phyloP scores from a whole-genome alignment of 108 stramenopile species.

The Epipyxis sp. region DNA sequence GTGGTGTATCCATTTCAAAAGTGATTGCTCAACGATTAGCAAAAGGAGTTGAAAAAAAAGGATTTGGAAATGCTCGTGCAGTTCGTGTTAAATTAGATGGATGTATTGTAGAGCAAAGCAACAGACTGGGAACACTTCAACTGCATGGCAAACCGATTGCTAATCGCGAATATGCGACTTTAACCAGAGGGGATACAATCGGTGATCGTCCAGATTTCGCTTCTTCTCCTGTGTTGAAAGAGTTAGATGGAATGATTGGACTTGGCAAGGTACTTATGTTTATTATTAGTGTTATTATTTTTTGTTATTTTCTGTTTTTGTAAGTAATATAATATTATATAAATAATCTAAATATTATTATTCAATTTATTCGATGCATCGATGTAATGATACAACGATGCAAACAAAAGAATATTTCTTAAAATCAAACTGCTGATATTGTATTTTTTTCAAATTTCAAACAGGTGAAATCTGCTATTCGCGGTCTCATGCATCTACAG shows the following conservation, averaged over 20 bases:
- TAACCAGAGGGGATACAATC: not conserved
- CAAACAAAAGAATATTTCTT: too few relatives aligned
- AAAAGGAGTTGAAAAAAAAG: not conserved
- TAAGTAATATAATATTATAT: too few relatives aligned
- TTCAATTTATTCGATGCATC: too few relatives aligned
- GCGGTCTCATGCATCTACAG: not conserved
- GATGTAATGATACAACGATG: too few relatives aligned
- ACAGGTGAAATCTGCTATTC: not conserved
- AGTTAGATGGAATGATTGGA: not conserved
- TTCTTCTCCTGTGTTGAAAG: slow-evolving; percentile 2
- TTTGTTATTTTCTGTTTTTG: too few relatives aligned
- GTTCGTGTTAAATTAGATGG: not conserved
- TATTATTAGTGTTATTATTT: too few relatives aligned
- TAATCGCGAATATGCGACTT: not conserved
- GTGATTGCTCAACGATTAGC: not conserved
- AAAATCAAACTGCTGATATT: too few relatives aligned
- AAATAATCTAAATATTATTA: too few relatives aligned
- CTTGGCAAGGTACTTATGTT: too few relatives aligned
- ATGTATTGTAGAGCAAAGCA: not conserved
- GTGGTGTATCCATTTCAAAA: slow-evolving; percentile 1
- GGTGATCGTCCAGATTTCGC: not conserved
- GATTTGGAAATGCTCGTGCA: not conserved
- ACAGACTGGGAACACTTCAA: not conserved
- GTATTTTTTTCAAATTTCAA: too few relatives aligned
- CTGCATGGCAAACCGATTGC: not conserved